These are phyloP conservation scores for Tylopilus subfusipes DNA, from an alignment of 768 basidiomycete species.

Conservation along the genomic window DNA sequence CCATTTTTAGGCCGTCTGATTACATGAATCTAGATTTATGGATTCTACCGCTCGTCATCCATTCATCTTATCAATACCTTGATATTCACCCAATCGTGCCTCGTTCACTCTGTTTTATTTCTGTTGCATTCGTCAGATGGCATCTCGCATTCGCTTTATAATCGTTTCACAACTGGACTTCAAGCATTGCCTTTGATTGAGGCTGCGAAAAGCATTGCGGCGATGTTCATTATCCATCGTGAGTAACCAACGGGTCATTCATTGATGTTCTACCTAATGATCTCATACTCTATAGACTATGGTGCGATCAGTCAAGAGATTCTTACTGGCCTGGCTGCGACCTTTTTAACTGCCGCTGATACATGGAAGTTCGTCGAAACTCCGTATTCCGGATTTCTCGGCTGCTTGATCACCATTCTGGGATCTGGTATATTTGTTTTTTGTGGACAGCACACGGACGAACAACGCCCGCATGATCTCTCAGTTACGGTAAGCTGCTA, in stretches of 20 bases:
- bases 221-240: conserved; percentile 25
- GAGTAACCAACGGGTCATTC: conserved; percentile 6
- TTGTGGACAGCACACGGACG: not conserved
- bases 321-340: conserved; percentile 7
- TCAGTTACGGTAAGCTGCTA: conserved; percentile 11
- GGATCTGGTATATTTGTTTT: conserved; percentile 5
- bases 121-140: conserved; percentile 3
- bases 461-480: conserved; percentile 5
- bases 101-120: conserved; percentile 15
- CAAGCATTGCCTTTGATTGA: conserved; percentile 16
- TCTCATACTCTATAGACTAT: conserved; percentile 24
- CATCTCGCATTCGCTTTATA: conserved; percentile 2
- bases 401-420: conserved; percentile 16
- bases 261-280: not conserved
- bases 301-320: conserved; percentile 27
- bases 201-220: conserved; percentile 14
- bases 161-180: conserved; percentile 9
- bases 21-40: conserved; percentile 20
- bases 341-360: conserved; percentile 6
- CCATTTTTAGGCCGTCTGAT: not conserved
- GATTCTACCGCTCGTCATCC: conserved; percentile 15
- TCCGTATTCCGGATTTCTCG: conserved; percentile 14
- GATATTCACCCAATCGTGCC: conserved; percentile 23
- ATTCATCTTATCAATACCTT: conserved; percentile 22
- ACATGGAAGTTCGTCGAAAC: conserved; percentile 5